Base-by-base conservation (phyloP, 2,329 filamentous ascomycete genomes). In the Proliferodiscus dingleyae region DNA sequence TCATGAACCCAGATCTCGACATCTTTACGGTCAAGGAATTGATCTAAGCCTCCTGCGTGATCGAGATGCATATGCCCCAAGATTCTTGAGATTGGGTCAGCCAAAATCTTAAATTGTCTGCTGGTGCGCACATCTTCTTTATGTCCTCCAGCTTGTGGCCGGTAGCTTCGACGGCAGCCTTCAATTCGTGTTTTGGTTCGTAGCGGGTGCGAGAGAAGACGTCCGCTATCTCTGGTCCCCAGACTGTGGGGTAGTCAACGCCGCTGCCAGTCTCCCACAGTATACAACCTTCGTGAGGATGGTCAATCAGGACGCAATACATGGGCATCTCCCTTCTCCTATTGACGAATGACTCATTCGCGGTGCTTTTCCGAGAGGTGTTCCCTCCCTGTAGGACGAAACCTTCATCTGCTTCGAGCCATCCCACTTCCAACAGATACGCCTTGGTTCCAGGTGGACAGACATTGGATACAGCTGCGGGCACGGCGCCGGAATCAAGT, bases 1-100 rank as follows among this genome's bases (percentile, higher is more conserved):
- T 74, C 71, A 47, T 74, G 71, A 3, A 72, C 68, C 49, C 67
- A 72, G 41, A 72, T 71, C 4, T 68, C 68, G 5, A 73, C 59
- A 23, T 68, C 64, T 4, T 63, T 70, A 28, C 57, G 40, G 30
- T 61, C 61, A 2, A 64, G 30, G 37, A 74, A 74, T 42, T 72
- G 63, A 38, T 72, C 69, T 1, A 73, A 55, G 0, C 71, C 71
- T 2, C 71, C 71, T 0, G 71, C 71, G 50, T 74, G 71, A 49
- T 74, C 71, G 2, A 72, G 51, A 51, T 73, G 70, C 24, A 74
- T 56, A 44, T 74, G 71, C 2, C 71, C 68, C 15, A 73, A 64
- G 3, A 74, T 64, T 40, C 55, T 59, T 16, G 5, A 32, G 3
- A 29, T 11, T 16, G 22, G 9, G 15, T 48, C 33, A 51, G 34